Base-by-base conservation (phyloP, 1,284 basidiomycete genomes). In the Irpex rosettiformis region DNA sequence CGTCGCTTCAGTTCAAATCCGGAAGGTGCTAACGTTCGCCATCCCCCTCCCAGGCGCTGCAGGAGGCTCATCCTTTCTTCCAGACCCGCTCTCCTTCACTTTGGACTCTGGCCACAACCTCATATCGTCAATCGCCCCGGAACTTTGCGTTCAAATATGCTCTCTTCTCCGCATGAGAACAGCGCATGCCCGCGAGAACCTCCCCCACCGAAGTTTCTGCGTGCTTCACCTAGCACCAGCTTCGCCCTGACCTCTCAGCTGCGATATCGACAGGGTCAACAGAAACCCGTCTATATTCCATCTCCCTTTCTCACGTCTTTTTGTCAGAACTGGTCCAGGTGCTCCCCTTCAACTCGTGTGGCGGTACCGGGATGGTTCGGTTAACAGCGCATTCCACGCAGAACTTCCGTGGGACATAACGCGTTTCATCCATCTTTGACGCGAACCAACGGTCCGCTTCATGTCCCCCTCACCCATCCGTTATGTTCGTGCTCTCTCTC, bases 101-200 rank as follows among this genome's bases (percentile, higher is more conserved):
- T 45, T 51, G 48, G 48, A 22, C 48, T 11, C 22, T 51, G 48
- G 48, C 48, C 48, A 51, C 48, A 51, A 37, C 33, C 16, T 37
- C 52, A 48, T 28, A 45, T 48, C n/a, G 43, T 29, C 6, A n/a
- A 25, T 29, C 54, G 52, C 53, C 40, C 48, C 57, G 60, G 60
- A 56, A 54, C 60, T 49, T 49, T 58, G 51, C 51, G 22, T 27
- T 33, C 24, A 27, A 48, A n/a, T 11, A 45, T 45, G 43, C 28
- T 58, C 43, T 43, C 55, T 30, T 56, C 52, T 53, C 60, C 57
- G 54, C 60, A 54, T 58, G 60, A 49, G 57, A 61, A 54, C 43
- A n/a, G 52, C 21, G 28, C 29, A 57, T 49, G 60, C 21, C 53
- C 60, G 58, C 60, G 57, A 55, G 57, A 61, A 58, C 57, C 29